phyloP scores from a whole-genome alignment of 768 basidiomycete genomes.

The Tylopilus subfusipes region DNA sequence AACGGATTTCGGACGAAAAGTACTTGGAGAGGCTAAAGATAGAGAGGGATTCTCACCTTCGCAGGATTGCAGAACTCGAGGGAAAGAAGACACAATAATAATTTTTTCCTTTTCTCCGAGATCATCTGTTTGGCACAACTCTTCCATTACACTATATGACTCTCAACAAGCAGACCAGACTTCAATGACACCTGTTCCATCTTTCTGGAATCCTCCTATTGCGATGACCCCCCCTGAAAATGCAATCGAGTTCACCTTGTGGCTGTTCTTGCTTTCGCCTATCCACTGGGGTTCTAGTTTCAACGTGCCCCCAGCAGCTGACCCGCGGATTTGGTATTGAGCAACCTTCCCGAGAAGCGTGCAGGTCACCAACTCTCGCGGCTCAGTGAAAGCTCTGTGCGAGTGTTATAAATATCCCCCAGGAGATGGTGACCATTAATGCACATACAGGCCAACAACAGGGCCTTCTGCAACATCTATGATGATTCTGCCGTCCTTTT shows the following conservation, averaged over 20 bases:
- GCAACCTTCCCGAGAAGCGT: constrained; percentile 60
- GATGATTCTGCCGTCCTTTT: constrained; percentile 41
- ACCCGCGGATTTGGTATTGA: constrained; percentile 44
- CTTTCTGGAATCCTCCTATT: constrained; percentile 58
- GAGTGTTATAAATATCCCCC: constrained; percentile 1
- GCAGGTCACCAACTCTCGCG: constrained; percentile 48
- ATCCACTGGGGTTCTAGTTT: constrained; percentile 46
- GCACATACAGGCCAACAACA: constrained; percentile 61
- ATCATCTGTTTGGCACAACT: background rate
- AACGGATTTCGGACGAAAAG: constrained; percentile 65
- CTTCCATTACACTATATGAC: background rate
- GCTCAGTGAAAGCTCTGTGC: constrained; percentile 47
- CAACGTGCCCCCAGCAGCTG: constrained; percentile 36
- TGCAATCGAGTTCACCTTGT: constrained; percentile 66
- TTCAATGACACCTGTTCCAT: constrained; percentile 62
- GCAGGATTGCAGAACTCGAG: constrained; percentile 53
- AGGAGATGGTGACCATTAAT: background rate
- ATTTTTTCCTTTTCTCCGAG: background rate
- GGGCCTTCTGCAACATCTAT: constrained; percentile 67
- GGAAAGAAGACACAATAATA: constrained; percentile 34
- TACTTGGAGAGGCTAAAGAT: constrained; percentile 58
- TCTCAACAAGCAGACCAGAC: constrained; percentile 42
- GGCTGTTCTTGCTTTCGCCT: constrained; percentile 38
- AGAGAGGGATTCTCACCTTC: constrained; percentile 52
- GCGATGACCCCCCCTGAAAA: constrained; percentile 45